Conservation (phyloP, 345 rosid genomes). For the Syzygium aqueum region DNA sequence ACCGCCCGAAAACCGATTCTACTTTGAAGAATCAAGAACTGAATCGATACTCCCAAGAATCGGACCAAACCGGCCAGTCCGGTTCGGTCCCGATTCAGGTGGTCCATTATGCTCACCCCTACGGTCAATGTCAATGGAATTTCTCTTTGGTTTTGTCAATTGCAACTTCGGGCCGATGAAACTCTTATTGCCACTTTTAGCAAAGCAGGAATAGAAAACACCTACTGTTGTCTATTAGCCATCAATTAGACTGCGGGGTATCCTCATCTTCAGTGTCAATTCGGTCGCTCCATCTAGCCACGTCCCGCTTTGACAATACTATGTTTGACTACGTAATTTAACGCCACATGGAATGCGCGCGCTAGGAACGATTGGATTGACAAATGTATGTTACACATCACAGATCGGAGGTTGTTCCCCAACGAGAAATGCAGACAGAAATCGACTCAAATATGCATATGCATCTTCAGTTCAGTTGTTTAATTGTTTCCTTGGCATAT, state of each 20-base stretch:
- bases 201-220: neutral
- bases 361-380: neutral
- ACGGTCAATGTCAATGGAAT: neutral
- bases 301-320: neutral
- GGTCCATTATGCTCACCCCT: no score
- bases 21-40: no score
- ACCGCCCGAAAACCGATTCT: no score
- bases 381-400: neutral
- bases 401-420: neutral
- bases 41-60: no score
- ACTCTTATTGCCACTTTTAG: neutral
- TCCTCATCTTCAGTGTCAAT: neutral
- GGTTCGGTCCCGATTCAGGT: no score
- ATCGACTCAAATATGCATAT: neutral
- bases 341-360: neutral
- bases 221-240: neutral
- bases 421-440: neutral
- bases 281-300: neutral
- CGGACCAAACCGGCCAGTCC: no score
- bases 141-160: neutral
- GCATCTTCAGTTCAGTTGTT: neutral
- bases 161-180: neutral
- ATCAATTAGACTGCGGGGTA: neutral
- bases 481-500: neutral
- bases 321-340: neutral